phyloP scores from a whole-genome alignment of 2,329 filamentous ascomycete species.

The Sarocladium strictum region DNA sequence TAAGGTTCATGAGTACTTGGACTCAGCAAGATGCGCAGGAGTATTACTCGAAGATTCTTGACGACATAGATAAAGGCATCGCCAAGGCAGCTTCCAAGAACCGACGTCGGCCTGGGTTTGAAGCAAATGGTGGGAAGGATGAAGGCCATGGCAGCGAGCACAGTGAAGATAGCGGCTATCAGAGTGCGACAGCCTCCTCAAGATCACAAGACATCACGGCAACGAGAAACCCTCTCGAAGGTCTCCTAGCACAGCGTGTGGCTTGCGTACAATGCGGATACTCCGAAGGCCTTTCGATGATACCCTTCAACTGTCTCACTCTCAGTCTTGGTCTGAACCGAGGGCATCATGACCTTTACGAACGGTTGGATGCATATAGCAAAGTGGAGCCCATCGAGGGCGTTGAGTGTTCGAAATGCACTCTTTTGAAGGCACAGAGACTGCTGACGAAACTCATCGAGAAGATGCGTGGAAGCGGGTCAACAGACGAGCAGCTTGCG shows the following conservation, averaged over 20 bases:
- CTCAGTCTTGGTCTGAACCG: slow-evolving; percentile 66
- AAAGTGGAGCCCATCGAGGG: slow-evolving; percentile 79
- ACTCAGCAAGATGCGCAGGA: slow-evolving; percentile 97
- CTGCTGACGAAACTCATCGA: slow-evolving; percentile 43
- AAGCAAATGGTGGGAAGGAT: slow-evolving; percentile 31
- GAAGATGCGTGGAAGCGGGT: slow-evolving; percentile 26
- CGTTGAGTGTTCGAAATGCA: slow-evolving; percentile 89
- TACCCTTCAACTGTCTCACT: slow-evolving; percentile 90
- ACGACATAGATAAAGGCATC: slow-evolving; percentile 76
- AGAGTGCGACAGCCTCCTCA: slow-evolving; percentile 35
- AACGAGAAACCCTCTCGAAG: slow-evolving; percentile 75
- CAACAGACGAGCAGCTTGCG: slow-evolving; percentile 44
- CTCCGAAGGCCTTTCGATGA: slow-evolving; percentile 82
- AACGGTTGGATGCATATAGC: slow-evolving; percentile 80
- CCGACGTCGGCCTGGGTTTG: slow-evolving; percentile 30
- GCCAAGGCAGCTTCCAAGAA: slow-evolving; percentile 35
- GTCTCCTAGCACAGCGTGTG: slow-evolving; percentile 80
- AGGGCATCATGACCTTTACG: slow-evolving; percentile 62
- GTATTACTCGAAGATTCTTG: slow-evolving; percentile 86
- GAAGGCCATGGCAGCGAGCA: slow-evolving; percentile 40
- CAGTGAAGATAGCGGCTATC: slow-evolving; percentile 53
- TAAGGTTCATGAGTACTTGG: slow-evolving; percentile 92
- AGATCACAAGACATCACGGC: slow-evolving; percentile 31
- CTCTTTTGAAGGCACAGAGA: slow-evolving; percentile 55
- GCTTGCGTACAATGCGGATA: slow-evolving; percentile 81